Conservation (phyloP, 441 rosid species). For the Cnidoscolus chayamansa region DNA sequence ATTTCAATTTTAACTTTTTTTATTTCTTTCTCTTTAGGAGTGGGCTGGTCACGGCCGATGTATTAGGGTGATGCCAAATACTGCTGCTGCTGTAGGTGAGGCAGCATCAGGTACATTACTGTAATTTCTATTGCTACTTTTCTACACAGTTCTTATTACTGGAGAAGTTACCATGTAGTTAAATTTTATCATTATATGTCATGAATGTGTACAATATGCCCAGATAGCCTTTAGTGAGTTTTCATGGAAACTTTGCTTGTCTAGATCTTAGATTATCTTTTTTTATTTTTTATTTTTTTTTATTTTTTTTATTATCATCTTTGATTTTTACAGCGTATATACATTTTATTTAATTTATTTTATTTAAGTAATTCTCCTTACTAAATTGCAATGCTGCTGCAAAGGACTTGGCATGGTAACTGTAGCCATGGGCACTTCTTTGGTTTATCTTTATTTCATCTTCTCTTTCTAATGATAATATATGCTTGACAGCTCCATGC, state of each 20-base stretch:
- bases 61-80: constrained; percentile 88
- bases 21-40: constrained; percentile 38
- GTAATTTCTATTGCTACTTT: constrained; percentile 4
- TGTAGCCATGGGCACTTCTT: neutral
- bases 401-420: constrained; percentile 1
- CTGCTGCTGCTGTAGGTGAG: constrained; percentile 81
- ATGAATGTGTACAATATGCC: neutral
- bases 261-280: neutral
- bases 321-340: no score
- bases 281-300: neutral
- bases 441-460: neutral
- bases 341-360: neutral
- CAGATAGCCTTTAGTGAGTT: neutral
- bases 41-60: constrained; percentile 84
- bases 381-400: neutral
- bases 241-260: neutral
- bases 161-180: neutral
- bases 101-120: constrained; percentile 62
- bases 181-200: neutral
- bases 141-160: neutral
- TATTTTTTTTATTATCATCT: no score
- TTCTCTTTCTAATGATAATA: neutral
- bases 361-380: neutral
- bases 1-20: neutral
- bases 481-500: neutral